Evolutionary conservation across 192 early-diverging fungal genomes (phyloP).

Genomic region (Lobulomyces angularis): DNA sequence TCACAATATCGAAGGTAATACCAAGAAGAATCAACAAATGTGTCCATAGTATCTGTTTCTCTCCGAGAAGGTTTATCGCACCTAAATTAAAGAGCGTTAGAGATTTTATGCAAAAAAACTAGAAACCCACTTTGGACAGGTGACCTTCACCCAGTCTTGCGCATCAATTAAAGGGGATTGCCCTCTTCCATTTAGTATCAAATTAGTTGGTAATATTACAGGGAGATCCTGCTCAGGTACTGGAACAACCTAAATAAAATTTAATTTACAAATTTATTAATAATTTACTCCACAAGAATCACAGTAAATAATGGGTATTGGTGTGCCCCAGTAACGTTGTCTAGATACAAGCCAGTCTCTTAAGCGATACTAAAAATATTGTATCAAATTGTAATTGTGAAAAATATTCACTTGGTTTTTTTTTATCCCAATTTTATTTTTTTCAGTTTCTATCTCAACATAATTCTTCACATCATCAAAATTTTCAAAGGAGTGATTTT

Average conservation of each 20-base stretch:
- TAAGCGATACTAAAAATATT: slow-evolving; percentile 51
- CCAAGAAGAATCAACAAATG: slow-evolving; percentile 96
- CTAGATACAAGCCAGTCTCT: slow-evolving; percentile 94
- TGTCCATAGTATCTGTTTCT: slow-evolving; percentile 94
- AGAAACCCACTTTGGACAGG: slow-evolving; percentile 16
- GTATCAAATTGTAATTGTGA: neutral
- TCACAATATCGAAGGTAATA: slow-evolving; percentile 84
- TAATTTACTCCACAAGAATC: slow-evolving; percentile 46
- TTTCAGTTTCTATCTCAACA: neutral
- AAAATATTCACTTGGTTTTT: neutral
- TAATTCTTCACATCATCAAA: neutral
- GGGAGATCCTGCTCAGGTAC: slow-evolving; percentile 73
- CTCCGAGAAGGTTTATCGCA: slow-evolving; percentile 58
- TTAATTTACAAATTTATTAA: neutral
- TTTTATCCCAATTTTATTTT: neutral
- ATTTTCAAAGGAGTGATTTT: neutral
- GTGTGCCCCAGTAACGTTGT: slow-evolving; percentile 93
- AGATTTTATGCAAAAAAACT: slow-evolving; percentile 1
- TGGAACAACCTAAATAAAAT: slow-evolving; percentile 47
- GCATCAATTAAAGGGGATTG: too few species aligned
- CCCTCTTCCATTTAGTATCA: slow-evolving; percentile 23
- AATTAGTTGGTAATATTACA: slow-evolving; percentile 49
- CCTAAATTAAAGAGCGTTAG: slow-evolving; percentile 18
- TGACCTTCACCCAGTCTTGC: too few species aligned
- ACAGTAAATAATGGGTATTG: slow-evolving; percentile 91